phyloP scores from a whole-genome alignment of 2,329 filamentous ascomycete species.

The Aspergillus candidus region DNA sequence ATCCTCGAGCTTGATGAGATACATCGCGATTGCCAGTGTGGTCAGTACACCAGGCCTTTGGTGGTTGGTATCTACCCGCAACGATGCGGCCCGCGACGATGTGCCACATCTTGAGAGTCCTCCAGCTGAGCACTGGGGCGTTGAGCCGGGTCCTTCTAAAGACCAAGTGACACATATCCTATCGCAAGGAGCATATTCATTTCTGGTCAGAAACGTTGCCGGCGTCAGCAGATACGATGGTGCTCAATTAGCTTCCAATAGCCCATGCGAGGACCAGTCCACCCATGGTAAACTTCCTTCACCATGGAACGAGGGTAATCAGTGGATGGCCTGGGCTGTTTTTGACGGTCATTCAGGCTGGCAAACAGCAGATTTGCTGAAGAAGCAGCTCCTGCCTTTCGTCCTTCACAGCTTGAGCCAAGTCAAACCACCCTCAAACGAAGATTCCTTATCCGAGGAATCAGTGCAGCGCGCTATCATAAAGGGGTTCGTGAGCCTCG shows the following conservation, averaged over 20 bases:
- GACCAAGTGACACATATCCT: constrained; percentile 18
- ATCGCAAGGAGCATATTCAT: constrained; percentile 19
- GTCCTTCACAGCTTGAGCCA: constrained; percentile 14
- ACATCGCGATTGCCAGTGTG: constrained; percentile 10
- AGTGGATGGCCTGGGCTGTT: constrained; percentile 34
- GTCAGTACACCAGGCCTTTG: constrained; percentile 13
- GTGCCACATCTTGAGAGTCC: constrained; percentile 13
- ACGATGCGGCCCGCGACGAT: constrained; percentile 12
- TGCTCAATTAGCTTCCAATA: constrained; percentile 30
- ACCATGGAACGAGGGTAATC: constrained; percentile 13
- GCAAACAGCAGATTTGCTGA: constrained; percentile 22
- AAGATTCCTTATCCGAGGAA: constrained; percentile 5
- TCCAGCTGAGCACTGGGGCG: constrained; percentile 6
- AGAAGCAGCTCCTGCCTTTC: constrained; percentile 17
- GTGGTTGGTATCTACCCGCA: constrained; percentile 12
- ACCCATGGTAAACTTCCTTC: constrained; percentile 21
- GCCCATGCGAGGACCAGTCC: constrained; percentile 29
- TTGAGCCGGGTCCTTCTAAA: constrained; percentile 11
- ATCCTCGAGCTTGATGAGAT: constrained; percentile 6
- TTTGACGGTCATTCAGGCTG: constrained; percentile 37
- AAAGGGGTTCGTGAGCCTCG: constrained; percentile 19
- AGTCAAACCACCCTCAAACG: constrained; percentile 4
- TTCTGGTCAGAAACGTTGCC: constrained; percentile 11
- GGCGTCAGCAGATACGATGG: constrained; percentile 22
- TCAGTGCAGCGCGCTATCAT: constrained; percentile 18